phyloP scores from a whole-genome alignment of 2,329 filamentous ascomycete genomes.

The Ophiostoma ulmi region DNA sequence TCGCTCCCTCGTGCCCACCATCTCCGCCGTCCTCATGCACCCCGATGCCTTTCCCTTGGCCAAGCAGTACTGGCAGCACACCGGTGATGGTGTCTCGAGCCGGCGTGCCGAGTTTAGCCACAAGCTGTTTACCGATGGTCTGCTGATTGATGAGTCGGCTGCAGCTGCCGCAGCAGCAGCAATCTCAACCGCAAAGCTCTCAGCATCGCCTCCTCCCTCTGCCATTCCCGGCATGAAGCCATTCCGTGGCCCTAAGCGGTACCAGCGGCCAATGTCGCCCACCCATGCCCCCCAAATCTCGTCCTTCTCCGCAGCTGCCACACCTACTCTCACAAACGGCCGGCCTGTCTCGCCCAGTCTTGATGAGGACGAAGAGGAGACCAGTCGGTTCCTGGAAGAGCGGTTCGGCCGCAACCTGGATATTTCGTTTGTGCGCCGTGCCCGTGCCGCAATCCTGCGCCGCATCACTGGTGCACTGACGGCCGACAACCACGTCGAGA shows the following conservation, averaged over 20 bases:
- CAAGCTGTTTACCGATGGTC: constrained; percentile 63
- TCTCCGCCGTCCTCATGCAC: constrained; percentile 69
- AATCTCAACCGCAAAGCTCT: constrained; percentile 8
- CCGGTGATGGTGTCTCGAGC: constrained; percentile 87
- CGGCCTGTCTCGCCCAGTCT: constrained; percentile 24
- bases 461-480: constrained; percentile 84
- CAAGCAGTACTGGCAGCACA: constrained; percentile 98
- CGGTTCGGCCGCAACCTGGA: constrained; percentile 89
- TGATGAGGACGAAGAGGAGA: constrained; percentile 50
- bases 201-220: background rate
- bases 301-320: background rate
- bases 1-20: constrained; percentile 51
- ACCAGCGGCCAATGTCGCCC: constrained; percentile 56
- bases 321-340: background rate
- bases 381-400: constrained; percentile 80
- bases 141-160: constrained; percentile 39
- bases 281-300: constrained; percentile 24
- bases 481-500: constrained; percentile 59
- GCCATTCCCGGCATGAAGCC: constrained; percentile 33
- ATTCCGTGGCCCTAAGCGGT: constrained; percentile 71
- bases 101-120: constrained; percentile 87
- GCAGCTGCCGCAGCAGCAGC: background rate
- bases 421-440: constrained; percentile 69
- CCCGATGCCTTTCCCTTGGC: constrained; percentile 62
- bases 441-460: constrained; percentile 77